Conservation (phyloP, 2,329 filamentous ascomycete genomes). For the Malbranchea cinnamomea region DNA sequence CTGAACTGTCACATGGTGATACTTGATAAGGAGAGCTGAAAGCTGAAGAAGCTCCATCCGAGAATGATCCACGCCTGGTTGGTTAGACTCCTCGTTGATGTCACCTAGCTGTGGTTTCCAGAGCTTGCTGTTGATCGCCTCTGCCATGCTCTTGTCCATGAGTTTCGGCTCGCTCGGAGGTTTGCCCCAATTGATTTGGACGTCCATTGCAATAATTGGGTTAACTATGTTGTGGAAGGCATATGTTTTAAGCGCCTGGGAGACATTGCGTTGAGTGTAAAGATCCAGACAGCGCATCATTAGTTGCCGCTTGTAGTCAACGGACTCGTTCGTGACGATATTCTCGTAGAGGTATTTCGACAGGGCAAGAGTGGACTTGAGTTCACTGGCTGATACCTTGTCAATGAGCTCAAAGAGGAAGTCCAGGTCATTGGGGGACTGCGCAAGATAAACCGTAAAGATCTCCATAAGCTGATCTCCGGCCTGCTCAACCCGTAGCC, state of each 20-base stretch:
- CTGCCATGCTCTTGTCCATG: slow-evolving; percentile 75
- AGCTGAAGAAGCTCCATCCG: slow-evolving; percentile 92
- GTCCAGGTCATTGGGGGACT: slow-evolving; percentile 63
- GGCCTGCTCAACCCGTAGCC: slow-evolving; percentile 76
- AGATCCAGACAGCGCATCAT: slow-evolving; percentile 76
- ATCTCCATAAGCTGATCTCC: slow-evolving; percentile 77
- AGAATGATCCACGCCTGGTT: slow-evolving; percentile 84
- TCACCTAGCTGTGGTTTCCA: slow-evolving; percentile 84
- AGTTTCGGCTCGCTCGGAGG: slow-evolving; percentile 49
- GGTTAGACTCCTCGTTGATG: slow-evolving; percentile 64
- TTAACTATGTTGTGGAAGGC: slow-evolving; percentile 85
- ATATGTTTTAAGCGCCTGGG: slow-evolving; percentile 87
- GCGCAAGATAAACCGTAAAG: slow-evolving; percentile 63
- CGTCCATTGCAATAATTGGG: slow-evolving; percentile 90
- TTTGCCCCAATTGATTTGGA: slow-evolving; percentile 63
- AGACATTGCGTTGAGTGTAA: slow-evolving; percentile 62
- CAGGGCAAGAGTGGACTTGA: slow-evolving; percentile 61
- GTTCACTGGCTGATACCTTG: slow-evolving; percentile 64
- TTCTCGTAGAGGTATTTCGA: slow-evolving; percentile 71
- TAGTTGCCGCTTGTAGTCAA: slow-evolving; percentile 72
- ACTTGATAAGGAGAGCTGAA: slow-evolving; percentile 88
- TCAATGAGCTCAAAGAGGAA: slow-evolving; percentile 75
- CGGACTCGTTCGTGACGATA: slow-evolving; percentile 69
- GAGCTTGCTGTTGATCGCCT: slow-evolving; percentile 78
- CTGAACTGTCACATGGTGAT: slow-evolving; percentile 73